Conservation (phyloP, 345 rosid genomes). For the Bruguiera parviflora region DNA sequence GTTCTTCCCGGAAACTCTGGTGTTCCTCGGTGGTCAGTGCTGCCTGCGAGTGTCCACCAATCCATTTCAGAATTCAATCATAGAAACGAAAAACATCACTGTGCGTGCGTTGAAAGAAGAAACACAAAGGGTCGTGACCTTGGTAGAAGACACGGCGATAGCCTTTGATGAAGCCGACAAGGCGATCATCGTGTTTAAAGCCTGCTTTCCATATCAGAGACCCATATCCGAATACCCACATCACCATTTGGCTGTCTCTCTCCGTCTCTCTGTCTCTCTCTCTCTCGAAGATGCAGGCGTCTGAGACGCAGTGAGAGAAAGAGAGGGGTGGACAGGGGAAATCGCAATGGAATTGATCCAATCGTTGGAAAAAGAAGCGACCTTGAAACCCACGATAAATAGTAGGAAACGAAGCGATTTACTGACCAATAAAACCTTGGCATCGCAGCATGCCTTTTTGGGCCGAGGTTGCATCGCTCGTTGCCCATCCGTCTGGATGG, state of each 20-base stretch:
- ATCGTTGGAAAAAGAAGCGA: no score
- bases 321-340: background rate
- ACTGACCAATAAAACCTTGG: no score
- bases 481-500: no score
- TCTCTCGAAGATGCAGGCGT: background rate
- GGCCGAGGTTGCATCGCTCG: no score
- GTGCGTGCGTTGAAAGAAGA: no score
- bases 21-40: slow-evolving; percentile 93
- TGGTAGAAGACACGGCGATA: slow-evolving; percentile 85
- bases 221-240: slow-evolving; percentile 93
- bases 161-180: slow-evolving; percentile 74
- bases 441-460: no score
- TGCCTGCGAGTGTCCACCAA: slow-evolving; percentile 38
- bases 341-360: no score
- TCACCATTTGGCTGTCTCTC: slow-evolving; percentile 43
- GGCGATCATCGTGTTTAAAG: slow-evolving; percentile 60
- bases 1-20: slow-evolving; percentile 82
- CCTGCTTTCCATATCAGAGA: slow-evolving; percentile 89
- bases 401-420: no score
- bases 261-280: background rate
- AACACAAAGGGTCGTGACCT: slow-evolving; percentile 37
- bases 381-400: no score
- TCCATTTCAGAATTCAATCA: no score
- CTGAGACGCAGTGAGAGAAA: background rate
- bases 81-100: no score